These are phyloP conservation scores for Thelonectria olida DNA, from an alignment of 2,329 filamentous ascomycete species.

Conservation along the genomic window DNA sequence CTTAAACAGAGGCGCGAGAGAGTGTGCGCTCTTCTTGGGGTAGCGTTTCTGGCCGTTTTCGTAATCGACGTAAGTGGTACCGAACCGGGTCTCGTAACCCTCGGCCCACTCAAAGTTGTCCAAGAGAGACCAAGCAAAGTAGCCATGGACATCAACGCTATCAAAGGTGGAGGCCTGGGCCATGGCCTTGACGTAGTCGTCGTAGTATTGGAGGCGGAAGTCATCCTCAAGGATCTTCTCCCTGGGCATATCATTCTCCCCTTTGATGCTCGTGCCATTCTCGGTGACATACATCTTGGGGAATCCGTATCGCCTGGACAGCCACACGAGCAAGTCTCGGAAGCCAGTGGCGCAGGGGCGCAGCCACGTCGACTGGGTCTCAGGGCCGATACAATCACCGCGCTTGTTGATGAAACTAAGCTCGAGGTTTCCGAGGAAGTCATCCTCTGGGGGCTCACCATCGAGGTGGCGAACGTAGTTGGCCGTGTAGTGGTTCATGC, in stretches of 20 bases:
- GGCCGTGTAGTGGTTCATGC: conserved; percentile 93
- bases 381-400: conserved; percentile 78
- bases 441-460: conserved; percentile 67
- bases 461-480: conserved; percentile 84
- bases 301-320: conserved; percentile 77
- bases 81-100: conserved; percentile 87
- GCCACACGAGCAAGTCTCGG: conserved; percentile 79
- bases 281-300: conserved; percentile 89
- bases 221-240: conserved; percentile 82
- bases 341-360: conserved; percentile 80
- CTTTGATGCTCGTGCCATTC: conserved; percentile 86
- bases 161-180: conserved; percentile 76
- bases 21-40: conserved; percentile 84
- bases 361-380: conserved; percentile 86
- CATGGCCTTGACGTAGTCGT: conserved; percentile 80
- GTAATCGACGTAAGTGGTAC: conserved; percentile 86
- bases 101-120: conserved; percentile 96
- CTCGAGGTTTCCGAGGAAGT: conserved; percentile 81
- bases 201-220: conserved; percentile 83
- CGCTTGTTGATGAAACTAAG: conserved; percentile 75
- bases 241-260: conserved; percentile 78
- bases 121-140: conserved; percentile 88
- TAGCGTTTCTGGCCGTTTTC: conserved; percentile 79
- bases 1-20: conserved; percentile 76
- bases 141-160: conserved; percentile 81